These are phyloP conservation scores for Hyaloperonospora brassicae DNA, from an alignment of 352 stramenopile genomes.

Conservation along the genomic window DNA sequence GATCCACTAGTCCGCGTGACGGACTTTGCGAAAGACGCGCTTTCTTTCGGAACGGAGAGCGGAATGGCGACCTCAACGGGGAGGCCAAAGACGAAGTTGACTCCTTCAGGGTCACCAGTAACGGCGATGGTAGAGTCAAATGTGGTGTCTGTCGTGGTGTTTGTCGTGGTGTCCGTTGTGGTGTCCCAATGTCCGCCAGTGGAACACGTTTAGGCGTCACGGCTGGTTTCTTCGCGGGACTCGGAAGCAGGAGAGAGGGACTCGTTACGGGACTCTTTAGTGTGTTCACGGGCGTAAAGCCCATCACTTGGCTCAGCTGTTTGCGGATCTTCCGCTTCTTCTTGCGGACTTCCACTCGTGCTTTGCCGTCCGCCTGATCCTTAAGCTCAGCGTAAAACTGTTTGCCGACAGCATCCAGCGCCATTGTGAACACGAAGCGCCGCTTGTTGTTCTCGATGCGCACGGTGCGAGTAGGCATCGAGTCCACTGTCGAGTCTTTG, in stretches of 20 bases:
- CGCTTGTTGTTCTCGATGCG: constrained; percentile 52
- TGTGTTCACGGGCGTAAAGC: constrained; percentile 64
- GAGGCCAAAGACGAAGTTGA: constrained; percentile 26
- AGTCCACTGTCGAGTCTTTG: constrained; percentile 35
- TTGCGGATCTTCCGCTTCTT: constrained; percentile 82
- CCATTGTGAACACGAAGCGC: constrained; percentile 56
- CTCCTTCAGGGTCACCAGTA: constrained; percentile 41
- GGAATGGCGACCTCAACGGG: constrained; percentile 62
- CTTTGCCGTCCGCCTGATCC: constrained; percentile 55
- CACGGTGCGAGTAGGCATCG: constrained; percentile 30
- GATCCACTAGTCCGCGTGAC: constrained; percentile 6
- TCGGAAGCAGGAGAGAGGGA: constrained; percentile 12
- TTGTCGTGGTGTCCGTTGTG: constrained; percentile 38
- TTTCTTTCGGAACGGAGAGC: constrained; percentile 74
- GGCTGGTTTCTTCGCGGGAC: constrained; percentile 26
- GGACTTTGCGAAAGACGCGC: constrained; percentile 30
- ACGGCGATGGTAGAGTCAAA: constrained; percentile 33
- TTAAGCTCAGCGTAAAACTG: constrained; percentile 62
- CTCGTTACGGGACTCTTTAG: constrained; percentile 46
- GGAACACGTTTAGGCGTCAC: constrained; percentile 38
- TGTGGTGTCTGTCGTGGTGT: too few relatives aligned
- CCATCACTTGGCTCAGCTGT: constrained; percentile 44
- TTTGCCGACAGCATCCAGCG: constrained; percentile 29
- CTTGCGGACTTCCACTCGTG: constrained; percentile 37
- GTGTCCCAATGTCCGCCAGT: constrained; percentile 38